These are phyloP conservation scores for Hanseniaspora clermontiae DNA, from an alignment of 805 yeast species.

Conservation along the genomic window DNA sequence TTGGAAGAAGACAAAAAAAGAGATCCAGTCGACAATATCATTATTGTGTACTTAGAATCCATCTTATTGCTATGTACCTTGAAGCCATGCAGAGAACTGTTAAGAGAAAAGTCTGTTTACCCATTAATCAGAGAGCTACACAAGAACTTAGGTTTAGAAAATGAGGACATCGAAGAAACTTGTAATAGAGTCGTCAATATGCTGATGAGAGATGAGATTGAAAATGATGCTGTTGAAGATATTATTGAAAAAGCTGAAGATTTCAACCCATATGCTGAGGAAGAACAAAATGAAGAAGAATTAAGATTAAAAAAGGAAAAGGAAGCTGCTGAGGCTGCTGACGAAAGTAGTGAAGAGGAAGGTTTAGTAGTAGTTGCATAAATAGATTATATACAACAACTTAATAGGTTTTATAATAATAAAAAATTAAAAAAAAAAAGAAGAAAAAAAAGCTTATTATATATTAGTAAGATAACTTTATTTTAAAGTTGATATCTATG, in stretches of 20 bases:
- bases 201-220: conserved; percentile 81
- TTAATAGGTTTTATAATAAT: not conserved
- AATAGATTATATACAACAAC: not conserved
- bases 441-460: not conserved
- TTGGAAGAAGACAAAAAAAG: conserved; percentile 62
- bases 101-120: conserved; percentile 75
- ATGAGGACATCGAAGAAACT: conserved; percentile 45
- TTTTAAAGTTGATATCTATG: not conserved
- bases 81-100: conserved; percentile 52
- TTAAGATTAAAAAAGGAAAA: conserved; percentile 17
- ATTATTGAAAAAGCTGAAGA: conserved; percentile 36
- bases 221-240: conserved; percentile 35
- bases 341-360: conserved; percentile 22
- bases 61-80: conserved; percentile 70
- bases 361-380: conserved; percentile 29
- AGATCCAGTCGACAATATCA: conserved; percentile 56
- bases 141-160: conserved; percentile 32
- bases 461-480: not conserved
- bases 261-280: conserved; percentile 23
- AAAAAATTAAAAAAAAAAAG: not conserved
- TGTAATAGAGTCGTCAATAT: conserved; percentile 80
- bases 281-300: conserved; percentile 28
- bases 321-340: conserved; percentile 16
- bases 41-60: conserved; percentile 65
- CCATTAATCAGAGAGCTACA: conserved; percentile 79